Evolutionary conservation across 2,329 filamentous ascomycete species (phyloP), one percentile per base, ranked within the genome.

Genomic region (Cladosporium sp.): DNA sequence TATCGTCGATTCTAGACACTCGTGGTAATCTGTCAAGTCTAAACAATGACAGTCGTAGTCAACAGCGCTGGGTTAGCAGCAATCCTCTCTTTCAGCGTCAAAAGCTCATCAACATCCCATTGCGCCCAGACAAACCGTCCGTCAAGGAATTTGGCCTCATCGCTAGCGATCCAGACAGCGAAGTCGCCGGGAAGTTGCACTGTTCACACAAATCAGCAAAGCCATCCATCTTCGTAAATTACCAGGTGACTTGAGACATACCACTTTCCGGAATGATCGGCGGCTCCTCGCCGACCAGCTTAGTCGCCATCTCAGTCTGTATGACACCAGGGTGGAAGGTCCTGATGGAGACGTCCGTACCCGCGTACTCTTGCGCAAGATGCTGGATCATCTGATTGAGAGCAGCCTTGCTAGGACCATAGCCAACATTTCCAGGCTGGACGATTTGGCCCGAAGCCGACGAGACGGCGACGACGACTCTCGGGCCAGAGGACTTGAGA

Each of bases 101-200:
- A 34, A 51, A 75, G 59, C 59, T 78, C 74, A 13, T 73, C 67
- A 3, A 76, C 73, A 67, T 78, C 74, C 73, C 74, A 76, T 36
- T 72, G 70, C 2, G 68, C 66, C 66, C 69, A 73, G 3, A 75
- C 62, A 58, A 65, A 71, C 12, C 71, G 64, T 0, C 74, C 74
- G 58, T 71, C 69, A 32, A 78, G 59, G 54, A 76, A 77, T 0
- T 65, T 62, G 1, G 72, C 73, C 62, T 78, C 73, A 1, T 68
- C 58, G n/a, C 67, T 70, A 1, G 71, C 66, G 3, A 74, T 60
- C 75, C 75, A 78, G 2, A 78, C 66, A 8, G 62, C 62, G 58
- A 71, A 70, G 39, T 64, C 40, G 3, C 62, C 67, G 22, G 68
- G 61, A 25, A 70, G 36, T 7, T 49, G 34, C 56, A 59, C 54